A percentile compares a stretch with the other conserved stretches of the same genome.
phyloP scores from a whole-genome alignment of 2,329 filamentous ascomycete species.

The Penicillium sp. region DNA sequence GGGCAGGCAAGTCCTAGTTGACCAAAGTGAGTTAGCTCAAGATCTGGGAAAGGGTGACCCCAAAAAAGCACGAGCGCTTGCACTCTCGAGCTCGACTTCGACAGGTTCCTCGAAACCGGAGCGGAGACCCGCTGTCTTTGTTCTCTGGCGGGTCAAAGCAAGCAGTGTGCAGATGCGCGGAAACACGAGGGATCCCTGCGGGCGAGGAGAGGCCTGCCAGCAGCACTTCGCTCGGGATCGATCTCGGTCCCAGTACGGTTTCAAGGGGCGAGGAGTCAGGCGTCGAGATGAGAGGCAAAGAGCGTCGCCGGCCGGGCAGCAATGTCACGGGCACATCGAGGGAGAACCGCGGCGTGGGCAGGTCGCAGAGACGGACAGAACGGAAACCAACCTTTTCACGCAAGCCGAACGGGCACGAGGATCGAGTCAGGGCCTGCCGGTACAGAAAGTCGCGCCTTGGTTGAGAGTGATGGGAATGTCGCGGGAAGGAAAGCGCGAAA shows the following conservation, averaged over 20 bases:
- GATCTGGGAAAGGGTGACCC: background rate
- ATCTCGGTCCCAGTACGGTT: background rate
- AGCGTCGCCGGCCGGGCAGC: conserved; percentile 6
- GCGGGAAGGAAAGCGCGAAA: conserved; percentile 1
- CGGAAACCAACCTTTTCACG: conserved; percentile 6
- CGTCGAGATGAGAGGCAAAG: background rate
- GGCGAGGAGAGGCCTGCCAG: background rate
- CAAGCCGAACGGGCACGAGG: background rate
- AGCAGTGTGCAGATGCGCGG: background rate
- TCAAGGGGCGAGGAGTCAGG: background rate
- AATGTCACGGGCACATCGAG: conserved; percentile 5
- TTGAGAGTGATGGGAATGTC: background rate
- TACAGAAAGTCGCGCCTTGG: background rate
- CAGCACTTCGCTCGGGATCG: background rate
- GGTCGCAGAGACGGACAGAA: background rate
- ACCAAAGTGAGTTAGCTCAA: conserved; percentile 15
- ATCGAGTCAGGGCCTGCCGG: background rate
- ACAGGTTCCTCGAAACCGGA: background rate
- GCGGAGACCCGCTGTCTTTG: background rate
- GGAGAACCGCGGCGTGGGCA: conserved; percentile 1
- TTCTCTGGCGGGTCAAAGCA: background rate
- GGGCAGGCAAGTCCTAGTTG: conserved; percentile 9
- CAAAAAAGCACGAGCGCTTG: background rate
- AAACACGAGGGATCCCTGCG: conserved; percentile 1
- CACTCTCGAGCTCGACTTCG: background rate